phyloP scores from a whole-genome alignment of 345 rosid species.

The Pugionium dolabratum region DNA sequence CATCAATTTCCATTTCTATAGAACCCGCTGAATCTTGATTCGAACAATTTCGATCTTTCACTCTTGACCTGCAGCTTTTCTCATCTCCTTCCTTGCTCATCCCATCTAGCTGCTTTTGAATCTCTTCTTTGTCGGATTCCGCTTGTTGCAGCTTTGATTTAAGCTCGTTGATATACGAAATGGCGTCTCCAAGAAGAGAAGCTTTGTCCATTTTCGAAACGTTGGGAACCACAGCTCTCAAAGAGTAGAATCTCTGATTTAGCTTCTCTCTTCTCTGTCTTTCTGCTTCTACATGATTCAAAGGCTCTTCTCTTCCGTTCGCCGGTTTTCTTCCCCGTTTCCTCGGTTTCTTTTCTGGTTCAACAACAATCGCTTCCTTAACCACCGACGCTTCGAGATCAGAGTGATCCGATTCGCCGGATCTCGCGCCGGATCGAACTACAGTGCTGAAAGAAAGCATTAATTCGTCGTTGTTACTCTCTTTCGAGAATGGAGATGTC shows the following conservation, averaged over 20 bases:
- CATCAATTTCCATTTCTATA: conserved; percentile 84
- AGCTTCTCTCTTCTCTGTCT: conserved; percentile 99
- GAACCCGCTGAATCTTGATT: conserved; percentile 34
- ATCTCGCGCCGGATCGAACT: conserved; percentile 54
- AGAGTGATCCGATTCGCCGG: conserved; percentile 88
- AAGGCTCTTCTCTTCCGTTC: conserved; percentile 94
- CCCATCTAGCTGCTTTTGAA: conserved; percentile 67
- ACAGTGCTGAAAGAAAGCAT: conserved; percentile 82
- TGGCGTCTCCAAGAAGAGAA: conserved; percentile 91
- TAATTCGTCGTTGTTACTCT: conserved; percentile 58
- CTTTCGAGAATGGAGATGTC: conserved; percentile 56
- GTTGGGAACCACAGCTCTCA: conserved; percentile 96
- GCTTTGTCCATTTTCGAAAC: conserved; percentile 99
- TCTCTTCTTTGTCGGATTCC: conserved; percentile 64
- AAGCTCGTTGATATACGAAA: conserved; percentile 88
- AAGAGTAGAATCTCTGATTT: conserved; percentile 86
- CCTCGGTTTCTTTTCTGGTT: conserved; percentile 87
- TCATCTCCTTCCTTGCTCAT: conserved; percentile 50
- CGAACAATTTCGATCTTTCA: conserved; percentile 27
- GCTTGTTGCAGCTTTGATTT: conserved; percentile 63
- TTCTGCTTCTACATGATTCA: conserved; percentile 99
- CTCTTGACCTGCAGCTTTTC: background rate
- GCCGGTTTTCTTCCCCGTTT: conserved; percentile 98
- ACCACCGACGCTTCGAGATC: conserved; percentile 95
- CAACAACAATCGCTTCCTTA: conserved; percentile 69